phyloP scores from a whole-genome alignment of 768 basidiomycete genomes.

The Trametes cingulata region DNA sequence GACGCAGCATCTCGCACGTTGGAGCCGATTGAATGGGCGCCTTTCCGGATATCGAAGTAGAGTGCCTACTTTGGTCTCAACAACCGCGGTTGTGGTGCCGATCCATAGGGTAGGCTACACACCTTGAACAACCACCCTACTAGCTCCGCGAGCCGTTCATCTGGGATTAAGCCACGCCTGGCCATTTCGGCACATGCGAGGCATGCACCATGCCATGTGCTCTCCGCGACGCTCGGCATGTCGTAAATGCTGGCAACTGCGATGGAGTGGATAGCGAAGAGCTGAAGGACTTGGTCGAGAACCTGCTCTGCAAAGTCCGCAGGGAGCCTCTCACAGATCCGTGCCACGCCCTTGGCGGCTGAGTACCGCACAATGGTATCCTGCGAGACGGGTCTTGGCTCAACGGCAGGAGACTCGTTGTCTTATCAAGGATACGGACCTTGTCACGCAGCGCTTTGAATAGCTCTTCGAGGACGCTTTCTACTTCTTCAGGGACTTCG shows the following conservation, averaged over 20 bases:
- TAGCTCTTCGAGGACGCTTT: constrained; percentile 69
- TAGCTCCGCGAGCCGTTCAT: constrained; percentile 57
- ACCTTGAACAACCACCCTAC: constrained; percentile 86
- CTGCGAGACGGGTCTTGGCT: constrained; percentile 40
- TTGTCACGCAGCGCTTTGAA: constrained; percentile 79
- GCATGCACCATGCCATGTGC: constrained; percentile 93
- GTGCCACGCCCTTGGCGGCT: constrained; percentile 87
- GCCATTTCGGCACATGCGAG: constrained; percentile 93
- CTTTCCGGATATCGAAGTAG: constrained; percentile 89
- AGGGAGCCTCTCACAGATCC: constrained; percentile 81
- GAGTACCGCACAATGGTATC: constrained; percentile 96
- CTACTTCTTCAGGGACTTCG: constrained; percentile 80
- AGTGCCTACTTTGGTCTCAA: constrained; percentile 58
- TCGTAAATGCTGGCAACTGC: constrained; percentile 66
- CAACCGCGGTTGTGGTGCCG: too few relatives aligned
- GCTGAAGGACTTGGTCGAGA: constrained; percentile 70
- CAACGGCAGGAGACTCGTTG: too few relatives aligned
- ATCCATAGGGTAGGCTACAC: background rate
- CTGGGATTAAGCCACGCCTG: constrained; percentile 70
- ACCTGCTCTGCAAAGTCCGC: constrained; percentile 75
- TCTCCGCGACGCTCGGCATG: constrained; percentile 76
- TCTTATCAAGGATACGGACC: constrained; percentile 41
- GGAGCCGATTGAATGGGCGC: constrained; percentile 90
- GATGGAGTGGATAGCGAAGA: constrained; percentile 78
- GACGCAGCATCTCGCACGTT: constrained; percentile 93